Evolutionary conservation across 2,329 filamentous ascomycete species (phyloP), one percentile per base, ranked within the genome.

Genomic region (Fusarium nygamai): DNA sequence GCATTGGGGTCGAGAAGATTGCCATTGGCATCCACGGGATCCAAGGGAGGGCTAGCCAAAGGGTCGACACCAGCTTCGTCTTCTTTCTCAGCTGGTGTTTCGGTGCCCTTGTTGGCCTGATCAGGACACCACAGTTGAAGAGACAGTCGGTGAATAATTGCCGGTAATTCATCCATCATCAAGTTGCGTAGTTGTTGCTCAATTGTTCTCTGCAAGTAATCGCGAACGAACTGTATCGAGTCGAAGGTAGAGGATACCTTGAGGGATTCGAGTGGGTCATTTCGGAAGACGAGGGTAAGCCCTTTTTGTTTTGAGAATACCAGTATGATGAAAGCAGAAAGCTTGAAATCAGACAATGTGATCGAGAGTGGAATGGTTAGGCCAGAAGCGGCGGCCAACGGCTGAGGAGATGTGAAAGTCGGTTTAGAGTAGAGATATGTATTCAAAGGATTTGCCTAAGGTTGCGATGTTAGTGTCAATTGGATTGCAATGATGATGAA

Each of bases 191-290:
- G 85, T 83, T 98, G 96, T 59, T 91, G 93, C 84, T 99, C 96
- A 78, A 99, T 99, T 70, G 96, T 97, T 81, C 94, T 93, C 81
- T 99, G 96, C 64, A 99, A 86, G 82, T 98, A 98, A 83, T 99
- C 95, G 76, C 96, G 93, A 72, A 99, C 96, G 80, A 99, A 99
- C 50, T 96, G 96, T 79, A 99, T 99, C 19, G 96, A 98, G 85
- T 99, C 96, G 83, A 99, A 99, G 50, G 96, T 99, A 76, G 96
- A 98, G 2, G 96, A 98, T 75, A 99, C 96, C 86, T 98, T 98
- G 79, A 99, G 91, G 9, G 96, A 98, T 82, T 99, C 96, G 71
- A 99, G 91, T 9, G 96, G 96, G 81, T 99, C 96, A 88, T 99
- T 98, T 78, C 96, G 92, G 82, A 99, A 99, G 50, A 99, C 96